Conservation (phyloP, 306 rosid species). For the Trifolium fragiferum region DNA sequence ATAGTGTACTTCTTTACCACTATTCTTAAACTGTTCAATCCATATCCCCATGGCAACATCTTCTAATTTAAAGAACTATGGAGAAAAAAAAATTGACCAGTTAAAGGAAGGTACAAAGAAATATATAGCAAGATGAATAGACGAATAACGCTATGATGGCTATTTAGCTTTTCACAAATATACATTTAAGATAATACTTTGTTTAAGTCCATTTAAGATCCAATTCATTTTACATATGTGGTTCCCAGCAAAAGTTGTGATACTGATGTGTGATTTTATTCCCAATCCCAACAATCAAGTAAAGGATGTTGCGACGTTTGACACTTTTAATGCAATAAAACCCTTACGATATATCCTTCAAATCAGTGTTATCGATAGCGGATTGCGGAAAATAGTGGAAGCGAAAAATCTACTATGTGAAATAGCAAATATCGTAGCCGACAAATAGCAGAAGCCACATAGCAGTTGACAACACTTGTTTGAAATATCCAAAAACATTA, state of each 20-base stretch:
- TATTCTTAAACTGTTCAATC: conserved; percentile 72
- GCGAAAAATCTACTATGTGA: too few relatives aligned
- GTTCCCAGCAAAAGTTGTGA: background rate
- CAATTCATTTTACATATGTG: conserved; percentile 11
- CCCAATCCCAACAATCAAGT: conserved; percentile 12
- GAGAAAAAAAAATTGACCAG: background rate
- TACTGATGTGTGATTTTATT: conserved; percentile 1
- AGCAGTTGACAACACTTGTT: background rate
- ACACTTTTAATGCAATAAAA: background rate
- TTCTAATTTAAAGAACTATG: conserved; percentile 88
- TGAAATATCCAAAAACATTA: conserved; percentile 21
- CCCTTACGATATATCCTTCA: background rate
- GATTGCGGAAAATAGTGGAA: too few relatives aligned
- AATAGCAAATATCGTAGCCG: too few relatives aligned
- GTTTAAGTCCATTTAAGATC: conserved; percentile 23
- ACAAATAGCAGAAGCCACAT: too few relatives aligned
- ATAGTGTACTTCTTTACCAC: conserved; percentile 73
- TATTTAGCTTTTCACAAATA: background rate
- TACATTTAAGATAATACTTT: conserved; percentile 4
- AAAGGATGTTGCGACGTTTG: background rate
- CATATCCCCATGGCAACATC: conserved; percentile 98
- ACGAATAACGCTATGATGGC: conserved; percentile 16
- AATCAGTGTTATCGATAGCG: too few relatives aligned
- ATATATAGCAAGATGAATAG: background rate
- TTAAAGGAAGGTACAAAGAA: conserved; percentile 8